Conservation (phyloP, 345 rosid genomes). For the Populus alba region DNA sequence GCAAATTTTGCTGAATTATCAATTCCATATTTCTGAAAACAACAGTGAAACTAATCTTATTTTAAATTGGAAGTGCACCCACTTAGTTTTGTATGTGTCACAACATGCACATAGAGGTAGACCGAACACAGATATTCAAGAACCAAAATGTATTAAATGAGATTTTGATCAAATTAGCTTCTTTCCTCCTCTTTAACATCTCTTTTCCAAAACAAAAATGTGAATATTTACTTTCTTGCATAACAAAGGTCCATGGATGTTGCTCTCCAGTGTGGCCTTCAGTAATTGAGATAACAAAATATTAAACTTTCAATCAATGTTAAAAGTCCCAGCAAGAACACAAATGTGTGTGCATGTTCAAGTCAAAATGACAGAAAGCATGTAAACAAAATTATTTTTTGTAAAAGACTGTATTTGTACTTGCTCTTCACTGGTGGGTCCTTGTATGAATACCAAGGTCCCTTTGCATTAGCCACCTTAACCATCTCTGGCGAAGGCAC, state of each 20-base stretch:
- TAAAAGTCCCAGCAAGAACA: not conserved
- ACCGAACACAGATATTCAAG: not conserved
- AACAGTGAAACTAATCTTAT: not conserved
- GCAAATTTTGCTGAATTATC: not conserved
- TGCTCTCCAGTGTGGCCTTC: not conserved
- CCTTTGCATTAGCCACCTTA: not conserved
- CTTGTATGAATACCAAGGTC: not conserved
- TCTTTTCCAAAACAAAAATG: not conserved
- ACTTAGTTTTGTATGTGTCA: not conserved
- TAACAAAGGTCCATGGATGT: too few relatives aligned
- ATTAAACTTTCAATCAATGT: not conserved
- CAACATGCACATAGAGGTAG: not conserved
- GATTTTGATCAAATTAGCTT: not conserved
- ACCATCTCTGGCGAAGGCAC: too few relatives aligned
- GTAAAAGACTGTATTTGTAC: too few relatives aligned
- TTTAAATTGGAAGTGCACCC: not conserved
- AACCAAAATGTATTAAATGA: not conserved
- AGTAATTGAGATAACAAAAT: not conserved
- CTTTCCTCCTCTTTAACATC: not conserved
- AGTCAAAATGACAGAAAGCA: too few relatives aligned
- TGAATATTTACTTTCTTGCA: not conserved
- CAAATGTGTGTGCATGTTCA: not conserved
- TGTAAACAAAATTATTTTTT: too few relatives aligned
- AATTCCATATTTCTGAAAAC: not conserved
- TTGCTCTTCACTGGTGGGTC: too few relatives aligned